Evolutionary conservation across 805 yeast genomes (phyloP).

Genomic region (Candida stauntonica): DNA sequence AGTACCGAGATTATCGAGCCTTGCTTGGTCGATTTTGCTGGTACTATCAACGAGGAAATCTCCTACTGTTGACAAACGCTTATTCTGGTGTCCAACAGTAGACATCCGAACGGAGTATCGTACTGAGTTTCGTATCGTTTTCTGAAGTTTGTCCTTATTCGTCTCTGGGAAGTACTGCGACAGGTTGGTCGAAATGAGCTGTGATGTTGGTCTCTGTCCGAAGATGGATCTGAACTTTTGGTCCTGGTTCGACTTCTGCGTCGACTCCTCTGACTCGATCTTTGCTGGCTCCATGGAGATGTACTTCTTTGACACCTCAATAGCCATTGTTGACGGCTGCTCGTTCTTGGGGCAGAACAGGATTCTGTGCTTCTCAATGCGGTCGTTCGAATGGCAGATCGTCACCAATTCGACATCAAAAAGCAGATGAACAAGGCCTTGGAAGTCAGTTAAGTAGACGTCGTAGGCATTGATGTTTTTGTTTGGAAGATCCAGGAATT

Average conservation of each 20-base stretch:
- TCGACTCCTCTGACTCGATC: slow-evolving; percentile 4
- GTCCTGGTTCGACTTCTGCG: slow-evolving; percentile 15
- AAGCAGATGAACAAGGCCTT: slow-evolving; percentile 41
- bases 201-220: slow-evolving; percentile 93
- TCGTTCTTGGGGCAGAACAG: slow-evolving; percentile 64
- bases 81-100: slow-evolving; percentile 18
- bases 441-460: slow-evolving; percentile 51
- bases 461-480: slow-evolving; percentile 48
- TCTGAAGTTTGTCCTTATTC: slow-evolving; percentile 61
- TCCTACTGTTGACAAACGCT: slow-evolving; percentile 50
- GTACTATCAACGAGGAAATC: slow-evolving; percentile 55
- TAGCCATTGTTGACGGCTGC: slow-evolving; percentile 57
- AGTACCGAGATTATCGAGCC: slow-evolving; percentile 33
- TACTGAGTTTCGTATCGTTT: slow-evolving; percentile 80
- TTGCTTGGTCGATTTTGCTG: slow-evolving; percentile 54
- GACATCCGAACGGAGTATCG: slow-evolving; percentile 68
- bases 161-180: slow-evolving; percentile 91
- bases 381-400: slow-evolving; percentile 70
- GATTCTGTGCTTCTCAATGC: slow-evolving; percentile 63
- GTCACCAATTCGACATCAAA: slow-evolving; percentile 80
- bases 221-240: slow-evolving; percentile 40
- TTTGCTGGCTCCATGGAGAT: slow-evolving; percentile 23
- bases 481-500: slow-evolving; percentile 45
- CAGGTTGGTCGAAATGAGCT: slow-evolving; percentile 81
- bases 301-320: slow-evolving; percentile 47